Base-by-base conservation (phyloP, 2,329 filamentous ascomycete genomes). In the Harringtonia aguacate region DNA sequence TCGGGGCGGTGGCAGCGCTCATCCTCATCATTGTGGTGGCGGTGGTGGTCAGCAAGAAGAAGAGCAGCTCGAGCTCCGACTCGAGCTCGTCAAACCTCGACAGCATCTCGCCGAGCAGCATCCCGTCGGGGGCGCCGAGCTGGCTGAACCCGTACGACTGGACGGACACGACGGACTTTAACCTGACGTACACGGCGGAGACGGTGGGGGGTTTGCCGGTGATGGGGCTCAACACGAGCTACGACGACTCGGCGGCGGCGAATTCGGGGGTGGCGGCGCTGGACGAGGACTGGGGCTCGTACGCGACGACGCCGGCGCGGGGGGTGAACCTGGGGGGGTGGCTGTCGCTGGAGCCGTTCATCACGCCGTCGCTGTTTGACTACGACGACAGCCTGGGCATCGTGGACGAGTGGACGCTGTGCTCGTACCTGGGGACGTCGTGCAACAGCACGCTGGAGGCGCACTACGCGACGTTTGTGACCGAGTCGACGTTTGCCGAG, bases 321-420 rank as follows among this genome's bases (percentile, higher is more conserved):
- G 92, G 92, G 1, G 86, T 97, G 30, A 97, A 95, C 55, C 60
- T 97, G 1, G 92, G 92, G 41, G 92, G 92, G 13, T 98, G 92
- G 92, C 75, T 98, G 2, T 85, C 84, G 3, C 67, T 98, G 13
- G 92, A 98, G 57, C 92, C 92, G 0, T 95, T 94, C 60, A 97
- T 98, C 58, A 90, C 86, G 4, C 92, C 92, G 0, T 95, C 89
- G 1, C 73, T 95, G 22, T 98, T 98, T 65, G 41, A 78, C 48
- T 74, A 73, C 49, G 86, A 83, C 58, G 66, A 69, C 6, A 58
- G 61, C 15, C 52, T 80, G 67, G 67, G 77, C 6, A 77, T 97
- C 35, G 73, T 97, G 17, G 92, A 98, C 57, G 92, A 98, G 61
- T 97, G 77, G 63, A 94, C 85, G 0, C 70, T 97, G 21, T 79